Evolutionary conservation across 2,329 filamentous ascomycete species (phyloP).

Genomic region (Cladorrhinum sp.): DNA sequence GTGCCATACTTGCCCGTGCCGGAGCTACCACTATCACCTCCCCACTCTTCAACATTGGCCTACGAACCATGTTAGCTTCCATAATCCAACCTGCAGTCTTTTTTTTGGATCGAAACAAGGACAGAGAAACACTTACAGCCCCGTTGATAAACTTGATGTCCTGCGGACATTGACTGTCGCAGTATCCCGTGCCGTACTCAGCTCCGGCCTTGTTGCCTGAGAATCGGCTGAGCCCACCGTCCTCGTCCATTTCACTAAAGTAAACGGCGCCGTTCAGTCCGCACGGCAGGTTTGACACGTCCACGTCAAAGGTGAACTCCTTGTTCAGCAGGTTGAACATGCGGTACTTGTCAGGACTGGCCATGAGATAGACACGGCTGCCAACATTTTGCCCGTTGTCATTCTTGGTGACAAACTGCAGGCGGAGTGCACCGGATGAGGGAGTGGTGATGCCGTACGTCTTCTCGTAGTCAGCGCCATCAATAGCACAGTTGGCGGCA

Average conservation of each 20-base stretch:
- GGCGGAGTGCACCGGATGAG: constrained; percentile 42
- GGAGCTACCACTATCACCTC: constrained; percentile 49
- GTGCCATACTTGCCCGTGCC: constrained; percentile 50
- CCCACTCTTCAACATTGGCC: constrained; percentile 49
- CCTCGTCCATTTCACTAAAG: constrained; percentile 53
- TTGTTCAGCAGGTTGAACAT: constrained; percentile 57
- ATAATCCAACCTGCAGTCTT: not conserved
- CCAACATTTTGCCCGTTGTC: constrained; percentile 38
- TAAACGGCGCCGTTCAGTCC: constrained; percentile 64
- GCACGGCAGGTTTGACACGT: constrained; percentile 60
- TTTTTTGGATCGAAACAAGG: not conserved
- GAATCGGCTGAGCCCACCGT: constrained; percentile 50
- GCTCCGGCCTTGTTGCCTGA: constrained; percentile 46
- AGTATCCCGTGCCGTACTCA: constrained; percentile 58
- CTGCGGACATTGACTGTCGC: constrained; percentile 48
- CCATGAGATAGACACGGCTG: constrained; percentile 57
- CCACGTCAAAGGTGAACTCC: constrained; percentile 63
- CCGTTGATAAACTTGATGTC: constrained; percentile 54
- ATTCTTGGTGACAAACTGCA: constrained; percentile 53
- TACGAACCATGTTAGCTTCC: constrained; percentile 8
- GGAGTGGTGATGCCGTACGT: constrained; percentile 48
- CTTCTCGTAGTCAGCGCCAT: constrained; percentile 44
- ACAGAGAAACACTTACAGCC: constrained; percentile 32
- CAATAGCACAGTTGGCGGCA: constrained; percentile 44
- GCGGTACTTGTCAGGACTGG: constrained; percentile 53